phyloP scores from a whole-genome alignment of 352 stramenopile genomes.

The Phytophthora vignae region DNA sequence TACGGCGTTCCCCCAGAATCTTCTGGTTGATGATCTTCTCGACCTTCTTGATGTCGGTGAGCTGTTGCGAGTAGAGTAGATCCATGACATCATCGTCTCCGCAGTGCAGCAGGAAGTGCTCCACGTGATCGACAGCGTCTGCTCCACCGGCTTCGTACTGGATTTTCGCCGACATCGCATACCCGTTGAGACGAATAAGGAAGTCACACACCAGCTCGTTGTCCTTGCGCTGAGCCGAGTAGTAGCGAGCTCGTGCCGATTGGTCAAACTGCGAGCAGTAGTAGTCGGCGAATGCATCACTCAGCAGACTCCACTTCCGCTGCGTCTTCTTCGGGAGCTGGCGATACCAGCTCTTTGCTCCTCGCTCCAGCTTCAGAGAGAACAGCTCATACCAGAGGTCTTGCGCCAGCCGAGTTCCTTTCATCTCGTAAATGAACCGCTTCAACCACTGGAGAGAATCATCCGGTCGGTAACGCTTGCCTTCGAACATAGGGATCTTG shows the following conservation, averaged over 20 bases:
- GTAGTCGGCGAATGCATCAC: background rate
- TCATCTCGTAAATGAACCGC: slow-evolving; percentile 25
- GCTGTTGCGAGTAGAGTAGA: background rate
- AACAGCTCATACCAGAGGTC: slow-evolving; percentile 13
- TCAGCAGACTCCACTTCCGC: too few relatives aligned
- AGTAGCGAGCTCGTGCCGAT: background rate
- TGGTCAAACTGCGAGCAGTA: background rate
- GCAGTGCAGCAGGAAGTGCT: background rate
- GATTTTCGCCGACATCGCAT: background rate
- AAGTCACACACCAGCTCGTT: background rate
- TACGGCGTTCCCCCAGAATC: background rate
- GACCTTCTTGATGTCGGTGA: background rate
- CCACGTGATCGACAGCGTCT: background rate
- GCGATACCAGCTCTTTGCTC: too few relatives aligned
- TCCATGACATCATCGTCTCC: background rate
- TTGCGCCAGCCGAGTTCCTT: slow-evolving; percentile 6
- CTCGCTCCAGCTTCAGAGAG: background rate
- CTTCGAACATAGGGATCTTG: background rate
- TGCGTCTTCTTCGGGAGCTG: too few relatives aligned
- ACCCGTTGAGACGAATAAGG: background rate
- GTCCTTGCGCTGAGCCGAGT: background rate
- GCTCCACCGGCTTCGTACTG: background rate
- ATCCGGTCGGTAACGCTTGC: background rate
- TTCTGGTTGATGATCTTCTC: background rate
- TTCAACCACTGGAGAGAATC: slow-evolving; percentile 11